A percentile compares a stretch with the other conserved stretches of the same genome.
Evolutionary conservation across 192 early-diverging fungal genomes (phyloP).

Genomic region (Ambispora gerdemannii): DNA sequence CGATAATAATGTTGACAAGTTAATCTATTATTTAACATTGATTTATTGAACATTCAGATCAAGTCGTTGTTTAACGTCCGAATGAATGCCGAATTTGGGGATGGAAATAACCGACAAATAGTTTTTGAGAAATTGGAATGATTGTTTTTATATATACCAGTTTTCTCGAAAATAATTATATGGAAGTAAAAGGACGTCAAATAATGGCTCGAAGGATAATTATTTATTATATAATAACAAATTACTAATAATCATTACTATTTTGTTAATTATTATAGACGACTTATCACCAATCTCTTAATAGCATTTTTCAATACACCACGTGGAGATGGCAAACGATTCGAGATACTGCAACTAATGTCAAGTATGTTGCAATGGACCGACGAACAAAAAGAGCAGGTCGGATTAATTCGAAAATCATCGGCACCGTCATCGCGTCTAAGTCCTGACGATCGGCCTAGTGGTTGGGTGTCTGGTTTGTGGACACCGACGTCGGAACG

Average conservation of each 20-base stretch:
- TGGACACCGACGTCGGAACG: conserved; percentile 51
- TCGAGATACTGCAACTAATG: conserved; percentile 88
- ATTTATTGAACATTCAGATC: too few species aligned
- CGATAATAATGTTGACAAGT: conserved; percentile 77
- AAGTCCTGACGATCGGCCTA: conserved; percentile 30
- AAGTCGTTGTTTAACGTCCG: too few species aligned
- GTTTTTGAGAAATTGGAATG: too few species aligned
- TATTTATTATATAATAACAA: too few species aligned
- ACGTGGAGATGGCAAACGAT: conserved; percentile 87
- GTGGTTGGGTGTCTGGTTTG: conserved; percentile 21
- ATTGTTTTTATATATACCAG: too few species aligned
- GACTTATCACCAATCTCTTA: conserved; percentile 85
- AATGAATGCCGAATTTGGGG: too few species aligned
- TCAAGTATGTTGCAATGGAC: conserved; percentile 80
- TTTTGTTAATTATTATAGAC: conserved; percentile 45
- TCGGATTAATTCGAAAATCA: conserved; percentile 69
- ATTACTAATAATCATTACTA: too few species aligned
- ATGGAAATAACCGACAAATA: too few species aligned
- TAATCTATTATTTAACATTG: conserved; percentile 27
- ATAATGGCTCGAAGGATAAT: too few species aligned
- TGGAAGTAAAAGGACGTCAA: too few species aligned
- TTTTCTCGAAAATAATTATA: too few species aligned
- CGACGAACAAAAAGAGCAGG: conserved; percentile 84
- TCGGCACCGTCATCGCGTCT: conserved; percentile 37
- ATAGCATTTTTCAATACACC: conserved; percentile 82